phyloP scores from a whole-genome alignment of 2,329 filamentous ascomycete species.

The Plenodomus tracheiphilus region DNA sequence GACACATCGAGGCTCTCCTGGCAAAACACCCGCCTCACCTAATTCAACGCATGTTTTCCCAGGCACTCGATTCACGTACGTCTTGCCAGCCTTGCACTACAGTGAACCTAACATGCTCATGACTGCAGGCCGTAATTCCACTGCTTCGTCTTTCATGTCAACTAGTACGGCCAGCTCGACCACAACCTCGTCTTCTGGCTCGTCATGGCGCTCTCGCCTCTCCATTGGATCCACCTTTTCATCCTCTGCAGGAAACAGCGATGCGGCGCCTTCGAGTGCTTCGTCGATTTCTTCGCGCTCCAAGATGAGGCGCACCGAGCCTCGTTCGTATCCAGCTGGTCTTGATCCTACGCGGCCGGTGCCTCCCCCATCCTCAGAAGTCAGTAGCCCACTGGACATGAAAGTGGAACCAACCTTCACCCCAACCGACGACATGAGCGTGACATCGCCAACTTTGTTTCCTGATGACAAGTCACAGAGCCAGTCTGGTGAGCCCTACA shows the following conservation, averaged over 20 bases:
- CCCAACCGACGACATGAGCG: slow-evolving; percentile 37
- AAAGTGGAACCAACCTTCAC: slow-evolving; percentile 35
- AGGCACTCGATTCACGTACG: slow-evolving; percentile 42
- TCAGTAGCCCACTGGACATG: slow-evolving; percentile 35
- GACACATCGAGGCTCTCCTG: slow-evolving; percentile 42
- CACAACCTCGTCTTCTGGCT: slow-evolving; percentile 34
- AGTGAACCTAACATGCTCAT: slow-evolving; percentile 13
- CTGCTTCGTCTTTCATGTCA: slow-evolving; percentile 38
- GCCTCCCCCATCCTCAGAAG: slow-evolving; percentile 35
- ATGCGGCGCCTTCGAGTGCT: slow-evolving; percentile 32
- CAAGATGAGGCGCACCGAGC: slow-evolving; percentile 33
- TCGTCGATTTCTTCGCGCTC: slow-evolving; percentile 38
- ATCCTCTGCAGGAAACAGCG: slow-evolving; percentile 32
- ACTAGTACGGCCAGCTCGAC: slow-evolving; percentile 34
- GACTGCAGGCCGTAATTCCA: slow-evolving; percentile 39
- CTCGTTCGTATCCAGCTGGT: slow-evolving; percentile 40
- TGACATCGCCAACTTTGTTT: slow-evolving; percentile 29
- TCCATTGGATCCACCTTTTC: slow-evolving; percentile 41
- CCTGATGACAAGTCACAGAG: slow-evolving; percentile 25
- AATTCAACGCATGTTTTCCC: slow-evolving; percentile 43
- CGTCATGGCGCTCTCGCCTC: slow-evolving; percentile 39
- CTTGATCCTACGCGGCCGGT: slow-evolving; percentile 39
- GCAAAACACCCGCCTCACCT: slow-evolving; percentile 40
- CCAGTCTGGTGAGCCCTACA: slow-evolving; percentile 37
- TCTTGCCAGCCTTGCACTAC: slow-evolving; percentile 3